A percentile compares a stretch with the other conserved stretches of the same genome.
Conservation (phyloP, 1,284 basidiomycete genomes). For the Phenoliferia sp. region DNA sequence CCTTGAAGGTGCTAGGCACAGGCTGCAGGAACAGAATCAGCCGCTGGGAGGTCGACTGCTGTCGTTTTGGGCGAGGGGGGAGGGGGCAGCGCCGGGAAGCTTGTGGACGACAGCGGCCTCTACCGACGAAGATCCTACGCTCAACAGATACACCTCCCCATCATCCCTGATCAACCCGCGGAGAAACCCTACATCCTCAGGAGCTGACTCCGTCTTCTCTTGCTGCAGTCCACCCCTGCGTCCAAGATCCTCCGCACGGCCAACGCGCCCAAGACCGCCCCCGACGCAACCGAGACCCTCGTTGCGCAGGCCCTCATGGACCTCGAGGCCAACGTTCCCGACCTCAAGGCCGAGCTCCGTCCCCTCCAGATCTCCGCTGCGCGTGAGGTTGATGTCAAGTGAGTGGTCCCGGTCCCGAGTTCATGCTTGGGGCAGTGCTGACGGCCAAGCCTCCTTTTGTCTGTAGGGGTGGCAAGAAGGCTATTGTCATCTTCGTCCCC, state of each 20-base stretch:
- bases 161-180: too few species aligned
- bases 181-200: too few species aligned
- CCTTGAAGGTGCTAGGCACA: too few species aligned
- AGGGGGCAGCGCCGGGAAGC: too few species aligned
- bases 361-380: constrained; percentile 96
- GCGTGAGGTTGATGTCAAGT: constrained; percentile 97
- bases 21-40: too few species aligned
- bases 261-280: constrained; percentile 83
- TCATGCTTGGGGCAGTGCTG: not conserved
- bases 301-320: constrained; percentile 97
- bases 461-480: constrained; percentile 77
- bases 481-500: constrained; percentile 97
- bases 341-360: constrained; percentile 93
- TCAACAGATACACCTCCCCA: too few species aligned
- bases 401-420: constrained; percentile 39
- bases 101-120: too few species aligned
- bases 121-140: too few species aligned
- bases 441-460: constrained; percentile 50
- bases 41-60: too few species aligned
- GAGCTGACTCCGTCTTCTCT: not conserved
- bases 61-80: too few species aligned
- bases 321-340: constrained; percentile 95
- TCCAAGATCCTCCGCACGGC: constrained; percentile 74
- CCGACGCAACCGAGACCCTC: constrained; percentile 85
- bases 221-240: not conserved